phyloP scores from a whole-genome alignment of 2,329 filamentous ascomycete species.

The Colletotrichum sp. region DNA sequence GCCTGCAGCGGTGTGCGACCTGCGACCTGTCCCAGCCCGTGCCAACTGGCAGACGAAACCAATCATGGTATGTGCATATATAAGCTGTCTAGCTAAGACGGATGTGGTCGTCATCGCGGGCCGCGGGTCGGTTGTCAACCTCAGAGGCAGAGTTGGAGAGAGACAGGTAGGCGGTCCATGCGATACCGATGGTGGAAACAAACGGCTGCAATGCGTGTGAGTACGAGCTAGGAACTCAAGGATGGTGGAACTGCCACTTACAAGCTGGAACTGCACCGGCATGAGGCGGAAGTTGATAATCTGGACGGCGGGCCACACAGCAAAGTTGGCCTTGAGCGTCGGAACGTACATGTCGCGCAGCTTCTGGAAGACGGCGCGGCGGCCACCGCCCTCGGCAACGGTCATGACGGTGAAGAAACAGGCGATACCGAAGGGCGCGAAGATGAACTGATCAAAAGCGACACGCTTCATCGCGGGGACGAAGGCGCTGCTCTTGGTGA shows the following conservation, averaged over 20 bases:
- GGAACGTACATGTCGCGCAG: constrained; percentile 93
- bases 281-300: constrained; percentile 96
- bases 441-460: constrained; percentile 89
- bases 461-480: constrained; percentile 87
- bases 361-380: constrained; percentile 80
- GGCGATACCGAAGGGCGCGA: constrained; percentile 86
- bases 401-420: constrained; percentile 98
- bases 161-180: constrained; percentile 96
- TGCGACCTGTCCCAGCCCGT: background rate
- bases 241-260: constrained; percentile 62
- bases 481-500: constrained; percentile 77
- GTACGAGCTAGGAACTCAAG: background rate
- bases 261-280: constrained; percentile 95
- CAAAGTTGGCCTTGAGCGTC: constrained; percentile 92
- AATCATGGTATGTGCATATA: background rate
- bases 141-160: constrained; percentile 82
- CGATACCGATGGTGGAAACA: constrained; percentile 93
- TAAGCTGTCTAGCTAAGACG: constrained; percentile 33
- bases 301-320: constrained; percentile 95
- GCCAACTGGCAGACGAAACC: background rate
- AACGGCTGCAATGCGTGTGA: constrained; percentile 71
- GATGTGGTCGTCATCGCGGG: constrained; percentile 34
- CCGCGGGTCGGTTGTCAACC: constrained; percentile 36
- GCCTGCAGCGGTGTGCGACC: background rate
- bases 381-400: constrained; percentile 88